These are phyloP conservation scores for Spatholobus suberectus DNA, from an alignment of 306 rosid genomes.

Conservation along the genomic window DNA sequence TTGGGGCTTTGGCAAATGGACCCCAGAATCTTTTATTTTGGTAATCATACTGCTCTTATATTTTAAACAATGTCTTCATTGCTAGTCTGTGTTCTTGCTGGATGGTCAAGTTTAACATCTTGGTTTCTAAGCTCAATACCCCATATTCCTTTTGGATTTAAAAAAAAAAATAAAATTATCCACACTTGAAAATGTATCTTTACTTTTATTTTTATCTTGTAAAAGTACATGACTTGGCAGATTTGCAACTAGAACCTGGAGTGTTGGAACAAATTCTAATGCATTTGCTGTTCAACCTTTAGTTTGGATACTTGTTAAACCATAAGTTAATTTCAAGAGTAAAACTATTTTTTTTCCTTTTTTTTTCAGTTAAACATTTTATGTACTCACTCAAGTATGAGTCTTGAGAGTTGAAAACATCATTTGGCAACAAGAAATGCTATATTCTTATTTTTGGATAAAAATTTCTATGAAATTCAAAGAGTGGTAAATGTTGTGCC, in stretches of 20 bases:
- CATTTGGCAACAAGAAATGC: neutral
- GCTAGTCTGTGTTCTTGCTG: neutral
- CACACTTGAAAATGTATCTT: neutral
- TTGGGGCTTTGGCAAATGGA: conserved; percentile 4
- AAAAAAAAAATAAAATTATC: neutral
- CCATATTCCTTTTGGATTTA: neutral
- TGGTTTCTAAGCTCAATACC: conserved; percentile 8
- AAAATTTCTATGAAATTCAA: neutral
- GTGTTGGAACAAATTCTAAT: conserved; percentile 7
- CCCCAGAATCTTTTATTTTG: neutral
- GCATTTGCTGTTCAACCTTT: neutral
- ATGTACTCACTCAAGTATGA: neutral
- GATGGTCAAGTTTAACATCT: neutral
- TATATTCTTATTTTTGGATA: neutral
- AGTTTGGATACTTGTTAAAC: neutral
- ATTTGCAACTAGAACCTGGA: neutral
- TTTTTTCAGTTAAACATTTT: neutral
- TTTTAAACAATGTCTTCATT: neutral
- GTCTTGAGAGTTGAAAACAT: neutral
- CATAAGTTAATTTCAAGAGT: neutral
- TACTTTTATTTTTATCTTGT: neutral
- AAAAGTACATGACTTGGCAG: neutral
- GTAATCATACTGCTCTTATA: neutral
- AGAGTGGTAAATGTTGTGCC: neutral
- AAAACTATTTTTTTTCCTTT: neutral